Evolutionary conservation across 116 monocot species (phyloP), one percentile per base, ranked within the genome.

Genomic region (Iris pallida): DNA sequence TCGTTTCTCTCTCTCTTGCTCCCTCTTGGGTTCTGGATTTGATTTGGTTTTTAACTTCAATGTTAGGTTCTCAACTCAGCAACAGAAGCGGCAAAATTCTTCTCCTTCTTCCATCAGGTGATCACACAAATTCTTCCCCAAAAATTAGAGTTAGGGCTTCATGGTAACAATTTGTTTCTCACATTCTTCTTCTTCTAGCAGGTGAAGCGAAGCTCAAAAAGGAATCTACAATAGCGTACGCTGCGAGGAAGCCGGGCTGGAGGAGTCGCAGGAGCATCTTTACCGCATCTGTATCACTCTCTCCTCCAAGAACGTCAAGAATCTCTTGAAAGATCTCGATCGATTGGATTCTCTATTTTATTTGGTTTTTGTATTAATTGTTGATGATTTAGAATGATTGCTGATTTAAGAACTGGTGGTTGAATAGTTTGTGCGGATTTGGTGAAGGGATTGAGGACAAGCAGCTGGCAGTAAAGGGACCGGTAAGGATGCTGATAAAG

Each of bases 401-500:
- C 11, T 51, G 11, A 10, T 59, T 11, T 41, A 0, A 16, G 15
- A 2, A 16, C 52, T 43, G 4, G 54, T 18, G 53, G 3, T 59
- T 8, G 47, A 20, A 4, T 42, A 71, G 71, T 71, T 41, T 71
- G 71, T 53, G 61, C 71, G 18, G 71, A 71, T 61, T 51, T 71
- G 40, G 71, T 71, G 59, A 71, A 71, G 71, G 61, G 6, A 71
- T n/a, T n/a, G n/a, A 71, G 47, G 71, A 71, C 6, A 71, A 71
- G 71, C 48, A 45, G 18, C 43, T 71, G 71, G 17, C 7, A 10
- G 71, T 71, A 20, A 71, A 71, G 43, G 71, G 82, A 4, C 82
- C 82, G 0, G 78, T 82, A 53, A 65, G 82, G 59, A 82, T 82
- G 63, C 82, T 77, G 15, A 77, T 73, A 16, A 82, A 82, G 64